A percentile compares a stretch with the other conserved stretches of the same genome.
These are phyloP conservation scores for Poteriospumella lacustris DNA, from an alignment of 108 stramenopile species.

Conservation along the genomic window DNA sequence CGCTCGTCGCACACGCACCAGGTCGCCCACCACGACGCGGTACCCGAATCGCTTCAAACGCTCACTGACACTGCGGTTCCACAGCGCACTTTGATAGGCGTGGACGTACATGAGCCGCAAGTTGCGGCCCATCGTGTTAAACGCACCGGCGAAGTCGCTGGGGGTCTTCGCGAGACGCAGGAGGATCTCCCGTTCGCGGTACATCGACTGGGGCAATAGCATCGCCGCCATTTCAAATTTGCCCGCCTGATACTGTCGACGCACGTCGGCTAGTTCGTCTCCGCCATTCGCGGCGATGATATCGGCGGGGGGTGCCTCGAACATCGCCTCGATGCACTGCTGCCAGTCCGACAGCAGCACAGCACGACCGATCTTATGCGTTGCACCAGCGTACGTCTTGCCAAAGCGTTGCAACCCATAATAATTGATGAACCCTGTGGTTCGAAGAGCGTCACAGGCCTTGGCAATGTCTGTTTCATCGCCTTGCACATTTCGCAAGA, in stretches of 20 bases:
- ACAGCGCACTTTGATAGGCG: constrained; percentile 75
- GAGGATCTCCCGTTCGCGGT: constrained; percentile 61
- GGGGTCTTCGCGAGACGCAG: constrained; percentile 60
- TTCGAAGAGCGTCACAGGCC: constrained; percentile 22
- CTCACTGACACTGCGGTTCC: constrained; percentile 67
- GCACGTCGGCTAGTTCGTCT: constrained; percentile 40
- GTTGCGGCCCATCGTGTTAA: constrained; percentile 66
- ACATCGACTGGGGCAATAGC: constrained; percentile 59
- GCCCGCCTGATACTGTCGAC: constrained; percentile 53
- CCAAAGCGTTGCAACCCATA: constrained; percentile 92
- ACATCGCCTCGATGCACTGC: constrained; percentile 68
- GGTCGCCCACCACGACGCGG: constrained; percentile 51
- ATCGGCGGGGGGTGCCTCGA: too few species aligned
- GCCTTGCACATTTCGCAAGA: constrained; percentile 63
- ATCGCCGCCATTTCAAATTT: constrained; percentile 36
- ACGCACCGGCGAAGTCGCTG: constrained; percentile 72
- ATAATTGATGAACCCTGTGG: constrained; percentile 79
- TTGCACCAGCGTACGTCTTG: constrained; percentile 65
- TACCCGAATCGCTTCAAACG: constrained; percentile 51
- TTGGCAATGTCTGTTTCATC: constrained; percentile 28
- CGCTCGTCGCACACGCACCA: background rate
- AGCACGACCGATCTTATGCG: constrained; percentile 71
- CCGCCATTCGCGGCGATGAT: constrained; percentile 47
- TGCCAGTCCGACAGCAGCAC: constrained; percentile 69
- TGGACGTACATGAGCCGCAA: constrained; percentile 80